phyloP scores from a whole-genome alignment of 768 basidiomycete genomes.

The button mushroom (Agaricus bisporus) region DNA sequence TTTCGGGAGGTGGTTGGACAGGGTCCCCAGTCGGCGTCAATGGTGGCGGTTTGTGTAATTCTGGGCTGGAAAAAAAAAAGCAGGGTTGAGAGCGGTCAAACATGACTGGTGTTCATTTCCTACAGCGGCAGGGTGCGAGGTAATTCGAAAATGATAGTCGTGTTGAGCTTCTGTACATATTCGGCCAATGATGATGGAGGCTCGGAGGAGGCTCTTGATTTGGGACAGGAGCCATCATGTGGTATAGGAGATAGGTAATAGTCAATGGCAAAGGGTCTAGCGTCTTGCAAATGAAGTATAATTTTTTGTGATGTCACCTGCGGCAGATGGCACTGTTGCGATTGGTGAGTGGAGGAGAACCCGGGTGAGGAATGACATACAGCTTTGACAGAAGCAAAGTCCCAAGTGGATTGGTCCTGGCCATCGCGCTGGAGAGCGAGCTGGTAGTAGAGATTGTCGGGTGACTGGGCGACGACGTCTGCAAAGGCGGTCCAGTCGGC shows the following conservation, averaged over 20 bases:
- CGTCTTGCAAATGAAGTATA: slow-evolving; percentile 42
- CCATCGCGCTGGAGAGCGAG: slow-evolving; percentile 52
- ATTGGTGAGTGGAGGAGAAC: slow-evolving; percentile 5
- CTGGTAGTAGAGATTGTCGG: slow-evolving; percentile 50
- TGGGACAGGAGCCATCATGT: slow-evolving; percentile 63
- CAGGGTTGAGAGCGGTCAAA: neutral
- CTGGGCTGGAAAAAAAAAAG: slow-evolving; percentile 41
- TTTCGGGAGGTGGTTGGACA: slow-evolving; percentile 55
- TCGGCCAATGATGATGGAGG: slow-evolving; percentile 18
- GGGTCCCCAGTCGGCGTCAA: slow-evolving; percentile 62
- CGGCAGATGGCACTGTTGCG: slow-evolving; percentile 60
- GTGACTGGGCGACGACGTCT: slow-evolving; percentile 22
- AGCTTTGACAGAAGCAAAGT: slow-evolving; percentile 55
- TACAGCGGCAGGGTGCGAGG: slow-evolving; percentile 55
- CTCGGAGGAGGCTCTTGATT: slow-evolving; percentile 17
- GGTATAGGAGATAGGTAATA: slow-evolving; percentile 67
- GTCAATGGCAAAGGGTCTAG: slow-evolving; percentile 58
- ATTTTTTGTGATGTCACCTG: slow-evolving; percentile 48
- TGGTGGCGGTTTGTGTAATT: slow-evolving; percentile 61
- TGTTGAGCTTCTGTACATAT: slow-evolving; percentile 33
- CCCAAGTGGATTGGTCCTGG: slow-evolving; percentile 42
- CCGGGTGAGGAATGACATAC: slow-evolving; percentile 27
- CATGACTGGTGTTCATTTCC: slow-evolving; percentile 15
- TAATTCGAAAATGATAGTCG: slow-evolving; percentile 41
- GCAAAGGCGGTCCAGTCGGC: slow-evolving; percentile 44